Percentiles rank a stretch among this genome's conserved stretches.
Evolutionary conservation across 177 flowering plant genomes (phyloP).

Genomic region (Telopea speciosissima): DNA sequence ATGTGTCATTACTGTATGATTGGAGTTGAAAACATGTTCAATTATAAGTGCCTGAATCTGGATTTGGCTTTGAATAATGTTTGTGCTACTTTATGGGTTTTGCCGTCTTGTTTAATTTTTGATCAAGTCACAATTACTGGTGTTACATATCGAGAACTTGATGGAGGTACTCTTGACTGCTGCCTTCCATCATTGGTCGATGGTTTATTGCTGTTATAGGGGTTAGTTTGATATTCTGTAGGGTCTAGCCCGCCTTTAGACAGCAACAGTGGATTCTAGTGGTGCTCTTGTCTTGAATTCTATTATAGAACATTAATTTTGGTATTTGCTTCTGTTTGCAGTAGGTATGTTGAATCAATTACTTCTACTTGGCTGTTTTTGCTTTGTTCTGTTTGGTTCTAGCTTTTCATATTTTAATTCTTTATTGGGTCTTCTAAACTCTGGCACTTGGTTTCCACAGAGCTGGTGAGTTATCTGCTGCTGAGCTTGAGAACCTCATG

Average conservation of each 20-base stretch:
- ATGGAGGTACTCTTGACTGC: neutral
- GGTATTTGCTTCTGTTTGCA: neutral
- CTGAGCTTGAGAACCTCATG: constrained; percentile 48
- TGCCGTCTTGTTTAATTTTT: no score
- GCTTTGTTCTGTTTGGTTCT: neutral
- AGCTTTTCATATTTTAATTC: neutral
- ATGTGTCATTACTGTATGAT: neutral
- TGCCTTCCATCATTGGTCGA: neutral
- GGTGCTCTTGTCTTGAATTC: no score
- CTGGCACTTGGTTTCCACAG: constrained; percentile 10
- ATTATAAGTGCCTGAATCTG: neutral
- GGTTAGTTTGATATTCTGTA: neutral
- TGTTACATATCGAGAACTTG: neutral
- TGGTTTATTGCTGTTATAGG: no score
- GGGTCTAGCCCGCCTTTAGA: neutral
- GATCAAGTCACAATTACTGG: no score
- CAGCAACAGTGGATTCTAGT: neutral
- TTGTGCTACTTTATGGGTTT: no score
- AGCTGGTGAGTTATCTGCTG: constrained; percentile 41
- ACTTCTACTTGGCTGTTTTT: neutral
- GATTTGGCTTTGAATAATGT: neutral
- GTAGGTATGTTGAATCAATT: neutral
- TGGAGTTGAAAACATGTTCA: neutral
- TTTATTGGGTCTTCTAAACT: neutral
- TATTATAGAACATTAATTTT: no score